phyloP scores from a whole-genome alignment of 371 early-diverging fungal genomes.

The Dichotomocladium elegans region DNA sequence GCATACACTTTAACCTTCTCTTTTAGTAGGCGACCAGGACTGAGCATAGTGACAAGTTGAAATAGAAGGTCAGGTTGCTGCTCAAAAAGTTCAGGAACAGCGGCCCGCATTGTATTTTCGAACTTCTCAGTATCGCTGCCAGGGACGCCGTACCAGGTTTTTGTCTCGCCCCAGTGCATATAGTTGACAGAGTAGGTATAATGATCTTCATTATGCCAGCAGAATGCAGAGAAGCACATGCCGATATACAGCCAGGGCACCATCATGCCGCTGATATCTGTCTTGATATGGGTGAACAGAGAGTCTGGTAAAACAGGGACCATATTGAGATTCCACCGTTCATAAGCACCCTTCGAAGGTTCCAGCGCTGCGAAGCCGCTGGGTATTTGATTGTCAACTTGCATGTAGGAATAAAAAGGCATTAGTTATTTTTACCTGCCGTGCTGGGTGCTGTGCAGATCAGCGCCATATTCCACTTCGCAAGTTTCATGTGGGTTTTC shows the following conservation, averaged over 20 bases:
- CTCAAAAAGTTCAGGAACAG: slow-evolving; percentile 87
- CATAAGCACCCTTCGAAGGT: slow-evolving; percentile 2
- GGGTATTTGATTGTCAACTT: background rate
- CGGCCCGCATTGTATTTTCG: slow-evolving; percentile 78
- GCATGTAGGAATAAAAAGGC: background rate
- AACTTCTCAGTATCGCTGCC: slow-evolving; percentile 76
- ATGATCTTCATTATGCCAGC: slow-evolving; percentile 98
- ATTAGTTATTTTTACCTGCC: slow-evolving; percentile 60
- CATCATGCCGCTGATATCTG: slow-evolving; percentile 94
- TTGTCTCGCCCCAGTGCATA: slow-evolving; percentile 94
- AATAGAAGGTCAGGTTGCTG: slow-evolving; percentile 89
- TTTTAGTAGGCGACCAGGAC: slow-evolving; percentile 70
- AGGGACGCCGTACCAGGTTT: slow-evolving; percentile 98
- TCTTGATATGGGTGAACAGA: slow-evolving; percentile 81
- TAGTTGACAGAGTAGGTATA: slow-evolving; percentile 96
- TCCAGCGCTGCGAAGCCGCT: slow-evolving; percentile 18
- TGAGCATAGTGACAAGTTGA: slow-evolving; percentile 91
- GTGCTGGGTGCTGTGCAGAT: slow-evolving; percentile 85
- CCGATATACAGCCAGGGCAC: slow-evolving; percentile 97
- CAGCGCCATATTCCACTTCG: slow-evolving; percentile 96
- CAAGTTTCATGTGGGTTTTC: slow-evolving; percentile 83
- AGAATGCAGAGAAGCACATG: slow-evolving; percentile 94
- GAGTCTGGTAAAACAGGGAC: slow-evolving; percentile 78
- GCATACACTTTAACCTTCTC: slow-evolving; percentile 77
- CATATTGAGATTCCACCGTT: slow-evolving; percentile 85